Evolutionary conservation across 1,139 yeast species (phyloP).

Genomic region (Waltiozyma sp.): DNA sequence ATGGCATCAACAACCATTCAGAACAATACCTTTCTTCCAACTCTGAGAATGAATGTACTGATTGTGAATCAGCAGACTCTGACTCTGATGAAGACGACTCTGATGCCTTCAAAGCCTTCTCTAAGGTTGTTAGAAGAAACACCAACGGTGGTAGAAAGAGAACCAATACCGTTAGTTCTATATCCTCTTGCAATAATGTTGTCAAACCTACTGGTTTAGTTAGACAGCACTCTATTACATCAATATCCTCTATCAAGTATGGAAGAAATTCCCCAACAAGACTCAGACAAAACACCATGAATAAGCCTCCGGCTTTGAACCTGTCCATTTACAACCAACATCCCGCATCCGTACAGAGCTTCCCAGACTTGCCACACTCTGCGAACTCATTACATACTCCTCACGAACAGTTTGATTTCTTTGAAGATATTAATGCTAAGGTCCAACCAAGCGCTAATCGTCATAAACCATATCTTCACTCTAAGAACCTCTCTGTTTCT

Average conservation of each 20-base stretch:
- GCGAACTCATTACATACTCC: neutral
- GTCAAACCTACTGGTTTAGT: slow-evolving; percentile 6
- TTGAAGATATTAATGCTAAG: neutral
- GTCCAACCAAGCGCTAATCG: neutral
- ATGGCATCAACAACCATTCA: neutral
- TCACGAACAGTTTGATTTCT: neutral
- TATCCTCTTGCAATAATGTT: neutral
- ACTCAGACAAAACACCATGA: neutral
- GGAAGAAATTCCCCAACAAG: neutral
- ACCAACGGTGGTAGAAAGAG: slow-evolving; percentile 2
- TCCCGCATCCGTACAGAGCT: neutral
- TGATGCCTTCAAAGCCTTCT: slow-evolving; percentile 18
- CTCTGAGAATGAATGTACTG: neutral
- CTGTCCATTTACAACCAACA: neutral
- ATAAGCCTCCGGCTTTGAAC: neutral
- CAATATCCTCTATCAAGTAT: neutral
- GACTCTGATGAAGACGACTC: slow-evolving; percentile 11
- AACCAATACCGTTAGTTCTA: neutral
- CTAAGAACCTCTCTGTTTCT: neutral
- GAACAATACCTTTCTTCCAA: neutral
- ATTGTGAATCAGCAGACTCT: slow-evolving; percentile 3
- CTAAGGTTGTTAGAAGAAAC: slow-evolving; percentile 11
- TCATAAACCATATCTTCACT: neutral
- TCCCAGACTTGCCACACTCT: neutral
- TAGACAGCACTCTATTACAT: slow-evolving; percentile 4